Percentiles rank a stretch among this genome's conserved stretches.
Evolutionary conservation across 148 eudicot genomes (phyloP).

Genomic region (Simmondsia chinensis): DNA sequence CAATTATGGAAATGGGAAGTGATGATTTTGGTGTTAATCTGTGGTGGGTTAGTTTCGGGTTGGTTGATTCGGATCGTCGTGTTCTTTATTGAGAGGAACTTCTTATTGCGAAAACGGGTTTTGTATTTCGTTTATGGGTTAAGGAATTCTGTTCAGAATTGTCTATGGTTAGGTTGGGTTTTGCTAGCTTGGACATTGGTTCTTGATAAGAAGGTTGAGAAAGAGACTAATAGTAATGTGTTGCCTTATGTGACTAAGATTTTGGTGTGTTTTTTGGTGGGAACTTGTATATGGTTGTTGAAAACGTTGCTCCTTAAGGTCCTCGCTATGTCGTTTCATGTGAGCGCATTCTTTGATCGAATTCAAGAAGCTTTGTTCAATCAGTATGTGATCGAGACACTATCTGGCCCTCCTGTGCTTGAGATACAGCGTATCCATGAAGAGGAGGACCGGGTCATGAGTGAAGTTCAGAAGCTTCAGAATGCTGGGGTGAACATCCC

Average conservation of each 20-base stretch:
- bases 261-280: constrained; percentile 49
- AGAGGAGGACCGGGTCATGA: constrained; percentile 46
- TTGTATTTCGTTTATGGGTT: constrained; percentile 71
- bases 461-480: constrained; percentile 51
- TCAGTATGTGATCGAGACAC: constrained; percentile 66
- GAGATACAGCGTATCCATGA: constrained; percentile 37
- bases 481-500: constrained; percentile 53
- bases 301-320: constrained; percentile 65
- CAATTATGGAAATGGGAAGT: constrained; percentile 74
- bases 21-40: constrained; percentile 48
- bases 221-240: constrained; percentile 27
- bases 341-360: constrained; percentile 59
- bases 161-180: constrained; percentile 53
- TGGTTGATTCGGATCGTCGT: constrained; percentile 50
- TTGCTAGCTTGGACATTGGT: constrained; percentile 58
- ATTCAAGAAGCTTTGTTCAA: constrained; percentile 73
- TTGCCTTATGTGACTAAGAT: constrained; percentile 50
- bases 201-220: constrained; percentile 43
- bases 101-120: constrained; percentile 49
- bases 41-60: constrained; percentile 61
- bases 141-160: constrained; percentile 50
- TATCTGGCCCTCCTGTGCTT: constrained; percentile 51
- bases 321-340: constrained; percentile 52
- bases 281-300: constrained; percentile 51
- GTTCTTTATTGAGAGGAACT: constrained; percentile 59